Base-by-base conservation (phyloP, 2,329 filamentous ascomycete genomes). In the Trichoderma citrinoviride region DNA sequence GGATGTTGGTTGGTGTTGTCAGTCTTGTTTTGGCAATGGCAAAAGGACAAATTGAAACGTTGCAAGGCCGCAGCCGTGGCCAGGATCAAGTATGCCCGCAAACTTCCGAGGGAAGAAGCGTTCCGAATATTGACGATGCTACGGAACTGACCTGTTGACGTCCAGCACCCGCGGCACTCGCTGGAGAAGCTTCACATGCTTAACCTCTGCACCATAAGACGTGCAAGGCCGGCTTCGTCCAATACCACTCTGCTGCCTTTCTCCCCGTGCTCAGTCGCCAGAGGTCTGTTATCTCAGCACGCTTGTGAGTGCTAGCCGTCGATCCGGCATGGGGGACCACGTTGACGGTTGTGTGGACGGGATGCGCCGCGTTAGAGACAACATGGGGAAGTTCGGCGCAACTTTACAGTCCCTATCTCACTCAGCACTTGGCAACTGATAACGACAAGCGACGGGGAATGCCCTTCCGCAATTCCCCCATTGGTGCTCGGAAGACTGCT, bases 241-340 rank as follows among this genome's bases (percentile, higher is more conserved):
- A 43, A 27, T 46, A 57, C 25, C 54, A 46, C n/a, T 47, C 27
- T 44, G 47, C 12, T 44, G 40, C 57, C 21, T 37, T 40, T 40
- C 55, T 58, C 43, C 55, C 56, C 56, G 46, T 52, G 44, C 47
- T 62, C 49, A 41, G 40, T 46, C 29, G 17, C 60, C 53, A 44
- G 53, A 46, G 33, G 33, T 37, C 25, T 37, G 37, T 50, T 37
- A 62, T 62, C 60, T 62, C 60, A 62, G 49, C 49, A 33, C 60
- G 49, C 60, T 62, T 62, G 40, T 54, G 43, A 37, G 49, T 50
- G 49, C 60, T 62, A 62, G 60, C 60, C 49, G 60, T 62, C 60
- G 60, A 62, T 62, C 60, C 49, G 60, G 60, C 58, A 53, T 61
- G 58, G 58, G 58, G 23, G 58, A 53, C 58, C 60, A 62, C 60